These are phyloP conservation scores for Diplocarpon rosae DNA, from an alignment of 2,329 filamentous ascomycete genomes.

Conservation along the genomic window DNA sequence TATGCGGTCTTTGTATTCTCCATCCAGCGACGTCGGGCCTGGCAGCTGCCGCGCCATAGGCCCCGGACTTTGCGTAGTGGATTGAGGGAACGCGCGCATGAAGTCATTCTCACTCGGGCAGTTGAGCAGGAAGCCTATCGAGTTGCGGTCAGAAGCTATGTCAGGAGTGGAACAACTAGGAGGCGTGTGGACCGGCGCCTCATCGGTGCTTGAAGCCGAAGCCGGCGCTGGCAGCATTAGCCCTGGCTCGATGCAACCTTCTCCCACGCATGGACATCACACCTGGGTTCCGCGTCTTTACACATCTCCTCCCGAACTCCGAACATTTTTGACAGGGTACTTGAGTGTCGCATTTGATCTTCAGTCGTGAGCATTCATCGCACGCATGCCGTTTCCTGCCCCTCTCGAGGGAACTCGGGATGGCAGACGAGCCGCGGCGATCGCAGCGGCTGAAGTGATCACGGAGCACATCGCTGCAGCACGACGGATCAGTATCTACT, in stretches of 20 bases:
- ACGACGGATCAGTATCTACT: conserved; percentile 1
- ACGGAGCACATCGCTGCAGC: conserved; percentile 25
- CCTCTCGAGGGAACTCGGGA: conserved; percentile 25
- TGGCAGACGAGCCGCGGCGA: conserved; percentile 21
- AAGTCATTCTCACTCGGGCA: conserved; percentile 23
- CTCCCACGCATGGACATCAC: not conserved
- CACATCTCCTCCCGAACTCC: conserved; percentile 25
- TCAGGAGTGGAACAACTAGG: conserved; percentile 16
- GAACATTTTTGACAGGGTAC: conserved; percentile 26
- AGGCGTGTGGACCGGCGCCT: conserved; percentile 10
- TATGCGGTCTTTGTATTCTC: conserved; percentile 4
- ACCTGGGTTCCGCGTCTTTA: conserved; percentile 21
- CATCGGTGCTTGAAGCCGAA: conserved; percentile 19
- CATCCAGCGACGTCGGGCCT: conserved; percentile 1
- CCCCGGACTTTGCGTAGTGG: conserved; percentile 17
- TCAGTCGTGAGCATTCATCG: conserved; percentile 26
- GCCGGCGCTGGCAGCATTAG: not conserved
- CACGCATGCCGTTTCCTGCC: conserved; percentile 28
- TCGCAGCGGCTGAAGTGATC: conserved; percentile 28
- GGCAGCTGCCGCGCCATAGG: conserved; percentile 9
- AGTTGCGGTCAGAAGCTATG: conserved; percentile 23
- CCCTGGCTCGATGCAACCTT: not conserved
- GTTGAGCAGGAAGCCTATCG: conserved; percentile 27
- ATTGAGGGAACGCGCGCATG: conserved; percentile 22
- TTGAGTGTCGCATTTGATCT: conserved; percentile 27